phyloP scores from a whole-genome alignment of 148 eudicot genomes.

The Arctostaphylos glauca region DNA sequence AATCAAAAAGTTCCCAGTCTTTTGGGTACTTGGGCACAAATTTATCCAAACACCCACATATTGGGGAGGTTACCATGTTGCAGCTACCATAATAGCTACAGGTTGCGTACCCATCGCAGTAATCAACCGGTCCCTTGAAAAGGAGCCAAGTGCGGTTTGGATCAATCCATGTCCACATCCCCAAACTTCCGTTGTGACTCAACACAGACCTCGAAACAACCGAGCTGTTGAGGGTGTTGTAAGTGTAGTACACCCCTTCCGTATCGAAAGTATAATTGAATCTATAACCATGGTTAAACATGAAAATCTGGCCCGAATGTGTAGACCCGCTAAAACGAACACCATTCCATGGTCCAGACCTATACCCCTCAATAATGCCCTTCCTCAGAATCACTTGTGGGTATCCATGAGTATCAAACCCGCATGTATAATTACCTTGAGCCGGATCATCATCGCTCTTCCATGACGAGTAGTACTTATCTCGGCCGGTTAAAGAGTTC shows the following conservation, averaged over 20 bases:
- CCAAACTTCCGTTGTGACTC: constrained; percentile 14
- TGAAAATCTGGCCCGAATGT: background rate
- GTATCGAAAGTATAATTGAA: background rate
- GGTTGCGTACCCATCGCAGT: constrained; percentile 18
- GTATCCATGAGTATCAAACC: background rate
- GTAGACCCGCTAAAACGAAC: constrained; percentile 14
- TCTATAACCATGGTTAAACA: too few relatives aligned
- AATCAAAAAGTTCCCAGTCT: constrained; percentile 27
- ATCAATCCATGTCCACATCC: background rate
- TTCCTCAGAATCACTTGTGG: background rate
- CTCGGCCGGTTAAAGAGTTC: constrained; percentile 15
- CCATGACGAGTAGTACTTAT: constrained; percentile 17
- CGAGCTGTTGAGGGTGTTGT: too few relatives aligned
- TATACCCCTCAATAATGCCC: background rate
- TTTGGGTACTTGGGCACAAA: constrained; percentile 21
- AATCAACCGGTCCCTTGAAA: constrained; percentile 13
- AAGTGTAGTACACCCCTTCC: constrained; percentile 5
- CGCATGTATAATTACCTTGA: background rate
- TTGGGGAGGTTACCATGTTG: background rate
- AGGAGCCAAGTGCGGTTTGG: constrained; percentile 13
- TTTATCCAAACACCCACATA: constrained; percentile 30
- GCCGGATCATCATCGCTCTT: constrained; percentile 23
- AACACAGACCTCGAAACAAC: background rate
- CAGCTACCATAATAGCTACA: constrained; percentile 30
- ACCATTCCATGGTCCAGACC: constrained; percentile 31